Conservation (phyloP, 495 filamentous ascomycete genomes). For the Mytilinidion resinicola region DNA sequence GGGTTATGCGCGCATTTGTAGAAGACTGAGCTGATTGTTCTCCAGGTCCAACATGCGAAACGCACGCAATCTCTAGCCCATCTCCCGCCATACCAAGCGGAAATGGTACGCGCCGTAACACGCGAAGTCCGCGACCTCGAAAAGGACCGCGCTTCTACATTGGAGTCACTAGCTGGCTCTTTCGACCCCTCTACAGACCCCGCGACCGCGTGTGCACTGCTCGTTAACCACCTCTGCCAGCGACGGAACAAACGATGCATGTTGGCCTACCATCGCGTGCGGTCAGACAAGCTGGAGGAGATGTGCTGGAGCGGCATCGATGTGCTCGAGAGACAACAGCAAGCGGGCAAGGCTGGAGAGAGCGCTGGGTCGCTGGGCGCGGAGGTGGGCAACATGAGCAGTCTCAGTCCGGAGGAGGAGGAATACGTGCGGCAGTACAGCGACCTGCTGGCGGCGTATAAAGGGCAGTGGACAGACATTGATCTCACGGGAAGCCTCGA, state of each 20-base stretch:
- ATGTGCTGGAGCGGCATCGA: slow-evolving; percentile 89
- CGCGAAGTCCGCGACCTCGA: slow-evolving; percentile 93
- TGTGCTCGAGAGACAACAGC: slow-evolving; percentile 51
- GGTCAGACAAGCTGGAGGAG: slow-evolving; percentile 87
- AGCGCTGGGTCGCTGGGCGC: slow-evolving; percentile 29
- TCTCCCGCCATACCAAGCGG: slow-evolving; percentile 89
- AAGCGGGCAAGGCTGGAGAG: slow-evolving; percentile 35
- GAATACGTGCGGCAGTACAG: slow-evolving; percentile 89
- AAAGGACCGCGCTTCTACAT: slow-evolving; percentile 72
- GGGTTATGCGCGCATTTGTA: neutral
- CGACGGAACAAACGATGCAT: slow-evolving; percentile 94
- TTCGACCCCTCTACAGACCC: slow-evolving; percentile 85
- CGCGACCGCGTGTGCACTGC: slow-evolving; percentile 74
- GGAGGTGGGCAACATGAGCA: slow-evolving; percentile 55
- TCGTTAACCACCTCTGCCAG: slow-evolving; percentile 93
- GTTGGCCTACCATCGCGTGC: slow-evolving; percentile 85
- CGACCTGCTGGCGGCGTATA: slow-evolving; percentile 90
- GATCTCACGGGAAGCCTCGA: slow-evolving; percentile 93
- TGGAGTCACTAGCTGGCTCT: slow-evolving; percentile 72
- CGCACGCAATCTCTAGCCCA: slow-evolving; percentile 81
- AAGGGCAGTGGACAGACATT: slow-evolving; percentile 98
- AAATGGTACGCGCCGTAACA: slow-evolving; percentile 79
- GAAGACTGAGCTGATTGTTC: neutral
- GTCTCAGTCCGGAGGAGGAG: slow-evolving; percentile 92
- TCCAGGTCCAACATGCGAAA: slow-evolving; percentile 92